Percentiles rank a stretch among this genome's conserved stretches.
Conservation (phyloP, 306 rosid genomes). For the Prosopis cineraria region DNA sequence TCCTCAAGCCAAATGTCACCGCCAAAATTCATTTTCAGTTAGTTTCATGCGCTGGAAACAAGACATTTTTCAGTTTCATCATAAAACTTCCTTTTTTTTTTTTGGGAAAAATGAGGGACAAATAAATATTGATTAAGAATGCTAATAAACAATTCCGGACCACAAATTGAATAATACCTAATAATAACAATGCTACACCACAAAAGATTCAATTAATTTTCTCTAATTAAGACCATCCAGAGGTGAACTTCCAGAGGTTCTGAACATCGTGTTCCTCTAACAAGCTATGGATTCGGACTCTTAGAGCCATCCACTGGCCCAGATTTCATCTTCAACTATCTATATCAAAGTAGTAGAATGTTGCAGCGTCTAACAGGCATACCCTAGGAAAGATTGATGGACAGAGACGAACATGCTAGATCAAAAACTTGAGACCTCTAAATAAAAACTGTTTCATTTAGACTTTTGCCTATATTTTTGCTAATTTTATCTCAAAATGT, state of each 20-base stretch:
- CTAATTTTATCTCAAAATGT: neutral
- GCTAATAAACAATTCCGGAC: neutral
- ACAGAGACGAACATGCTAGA: neutral
- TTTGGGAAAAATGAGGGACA: neutral
- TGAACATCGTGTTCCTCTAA: neutral
- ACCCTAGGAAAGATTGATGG: neutral
- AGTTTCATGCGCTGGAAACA: neutral
- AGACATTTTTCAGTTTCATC: neutral
- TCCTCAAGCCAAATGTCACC: constrained; percentile 12
- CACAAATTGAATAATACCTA: neutral
- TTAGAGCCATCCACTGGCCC: neutral
- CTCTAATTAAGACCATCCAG: neutral
- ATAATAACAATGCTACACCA: neutral
- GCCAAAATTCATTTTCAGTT: neutral
- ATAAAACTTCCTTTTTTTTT: neutral
- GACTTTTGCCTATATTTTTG: neutral
- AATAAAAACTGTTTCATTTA: neutral
- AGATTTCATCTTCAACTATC: neutral
- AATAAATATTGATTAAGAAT: too few species aligned
- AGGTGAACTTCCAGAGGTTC: neutral
- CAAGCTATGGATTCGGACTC: neutral
- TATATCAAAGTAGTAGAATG: neutral
- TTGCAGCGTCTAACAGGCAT: neutral
- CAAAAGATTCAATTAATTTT: neutral
- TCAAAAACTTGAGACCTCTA: neutral